Conservation (phyloP, 2,329 filamentous ascomycete genomes). For the Ambrosiella cleistominuta region DNA sequence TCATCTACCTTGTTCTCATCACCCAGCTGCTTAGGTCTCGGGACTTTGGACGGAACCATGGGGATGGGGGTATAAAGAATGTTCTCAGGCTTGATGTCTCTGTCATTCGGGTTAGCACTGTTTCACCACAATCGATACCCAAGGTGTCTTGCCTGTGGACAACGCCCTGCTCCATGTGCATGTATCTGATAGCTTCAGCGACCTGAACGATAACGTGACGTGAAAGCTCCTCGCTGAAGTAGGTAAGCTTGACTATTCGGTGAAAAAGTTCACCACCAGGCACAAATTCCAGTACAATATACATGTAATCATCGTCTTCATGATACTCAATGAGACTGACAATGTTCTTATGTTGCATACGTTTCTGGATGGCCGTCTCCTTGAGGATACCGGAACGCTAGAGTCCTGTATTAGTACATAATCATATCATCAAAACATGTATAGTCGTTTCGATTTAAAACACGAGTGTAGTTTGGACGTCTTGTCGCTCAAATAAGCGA, state of each 20-base stretch:
- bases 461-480: too few relatives aligned
- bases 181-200: conserved; percentile 75
- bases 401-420: background rate
- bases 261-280: conserved; percentile 95
- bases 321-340: conserved; percentile 86
- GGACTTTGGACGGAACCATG: conserved; percentile 60
- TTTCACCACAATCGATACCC: background rate
- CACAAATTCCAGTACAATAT: conserved; percentile 87
- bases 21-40: conserved; percentile 65
- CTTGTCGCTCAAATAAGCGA: too few relatives aligned
- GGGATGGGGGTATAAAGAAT: conserved; percentile 80
- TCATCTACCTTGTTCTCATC: conserved; percentile 97
- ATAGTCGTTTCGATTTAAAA: too few relatives aligned
- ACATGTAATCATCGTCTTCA: conserved; percentile 90
- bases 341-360: conserved; percentile 90
- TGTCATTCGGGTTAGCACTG: conserved; percentile 22
- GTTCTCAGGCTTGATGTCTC: conserved; percentile 97
- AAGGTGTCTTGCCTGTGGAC: conserved; percentile 66
- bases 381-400: conserved; percentile 95
- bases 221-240: conserved; percentile 92
- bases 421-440: background rate
- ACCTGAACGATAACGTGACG: conserved; percentile 91
- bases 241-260: conserved; percentile 92
- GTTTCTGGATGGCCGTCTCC: conserved; percentile 97
- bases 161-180: conserved; percentile 87